A percentile compares a stretch with the other conserved stretches of the same genome.
Conservation (phyloP, 345 rosid genomes). For the Anastatica hierochuntica region DNA sequence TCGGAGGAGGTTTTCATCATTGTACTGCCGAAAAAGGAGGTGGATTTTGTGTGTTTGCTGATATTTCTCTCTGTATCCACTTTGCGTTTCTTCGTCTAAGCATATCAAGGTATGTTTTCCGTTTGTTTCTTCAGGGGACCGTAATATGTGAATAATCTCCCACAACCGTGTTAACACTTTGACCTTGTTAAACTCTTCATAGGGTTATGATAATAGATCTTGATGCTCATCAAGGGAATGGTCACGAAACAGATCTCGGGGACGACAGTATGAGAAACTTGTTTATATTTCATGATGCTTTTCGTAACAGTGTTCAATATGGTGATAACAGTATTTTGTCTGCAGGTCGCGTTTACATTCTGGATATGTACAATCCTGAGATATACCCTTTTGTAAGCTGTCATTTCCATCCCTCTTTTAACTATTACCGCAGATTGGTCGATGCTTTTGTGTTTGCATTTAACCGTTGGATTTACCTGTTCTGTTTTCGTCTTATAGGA, state of each 20-base stretch:
- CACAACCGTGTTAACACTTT: not conserved
- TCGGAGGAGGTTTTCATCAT: slow-evolving; percentile 99
- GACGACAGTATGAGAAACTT: slow-evolving; percentile 47
- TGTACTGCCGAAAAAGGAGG: slow-evolving; percentile 74
- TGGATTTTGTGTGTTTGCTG: slow-evolving; percentile 92
- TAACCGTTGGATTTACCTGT: not conserved
- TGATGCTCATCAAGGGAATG: slow-evolving; percentile 99
- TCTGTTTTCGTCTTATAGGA: slow-evolving; percentile 35
- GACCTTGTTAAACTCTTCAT: slow-evolving; percentile 16
- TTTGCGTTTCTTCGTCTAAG: slow-evolving; percentile 57
- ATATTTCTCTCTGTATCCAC: slow-evolving; percentile 79
- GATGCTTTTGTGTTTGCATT: slow-evolving; percentile 8
- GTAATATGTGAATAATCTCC: not conserved
- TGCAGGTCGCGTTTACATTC: slow-evolving; percentile 68
- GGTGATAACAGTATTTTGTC: slow-evolving; percentile 12
- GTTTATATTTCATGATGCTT: not conserved
- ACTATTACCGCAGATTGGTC: not conserved
- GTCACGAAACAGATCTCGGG: slow-evolving; percentile 83
- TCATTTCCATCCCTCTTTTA: not conserved
- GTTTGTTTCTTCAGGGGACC: not conserved
- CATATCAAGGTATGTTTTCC: slow-evolving; percentile 46
- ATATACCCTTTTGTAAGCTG: slow-evolving; percentile 82
- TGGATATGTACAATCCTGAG: slow-evolving; percentile 85
- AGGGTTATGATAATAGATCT: slow-evolving; percentile 98
- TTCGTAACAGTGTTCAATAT: slow-evolving; percentile 2